A percentile compares a stretch with the other conserved stretches of the same genome.
These are phyloP conservation scores for Penicillium corylophilum DNA, from an alignment of 2,329 filamentous ascomycete genomes.

Conservation along the genomic window DNA sequence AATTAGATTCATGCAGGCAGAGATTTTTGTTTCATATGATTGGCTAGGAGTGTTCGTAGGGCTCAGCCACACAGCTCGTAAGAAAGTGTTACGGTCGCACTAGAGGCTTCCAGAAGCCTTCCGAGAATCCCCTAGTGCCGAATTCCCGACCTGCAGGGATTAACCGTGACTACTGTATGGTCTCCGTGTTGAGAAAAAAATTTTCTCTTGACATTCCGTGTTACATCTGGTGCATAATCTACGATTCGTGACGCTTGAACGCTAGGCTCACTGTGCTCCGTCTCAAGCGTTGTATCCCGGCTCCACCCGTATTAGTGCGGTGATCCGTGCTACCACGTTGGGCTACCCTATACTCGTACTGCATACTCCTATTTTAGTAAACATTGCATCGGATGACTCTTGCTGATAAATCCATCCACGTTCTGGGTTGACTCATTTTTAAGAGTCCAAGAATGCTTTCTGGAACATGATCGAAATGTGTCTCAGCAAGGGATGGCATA, in stretches of 20 bases:
- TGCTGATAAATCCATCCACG: background rate
- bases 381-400: background rate
- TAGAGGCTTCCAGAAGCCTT: slow-evolving; percentile 13
- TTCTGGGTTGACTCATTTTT: background rate
- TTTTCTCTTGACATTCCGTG: background rate
- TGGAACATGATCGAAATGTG: slow-evolving; percentile 6
- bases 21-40: slow-evolving; percentile 21
- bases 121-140: slow-evolving; percentile 17
- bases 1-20: slow-evolving; percentile 26
- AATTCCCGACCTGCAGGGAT: slow-evolving; percentile 13
- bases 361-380: background rate
- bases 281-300: background rate
- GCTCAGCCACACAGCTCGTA: slow-evolving; percentile 21
- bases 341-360: background rate
- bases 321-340: background rate
- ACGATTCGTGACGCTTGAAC: background rate
- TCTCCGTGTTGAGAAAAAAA: background rate
- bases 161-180: too few species aligned
- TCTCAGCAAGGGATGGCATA: slow-evolving; percentile 8
- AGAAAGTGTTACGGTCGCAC: slow-evolving; percentile 1
- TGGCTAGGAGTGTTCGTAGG: slow-evolving; percentile 7
- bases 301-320: background rate
- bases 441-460: background rate
- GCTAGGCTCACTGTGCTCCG: background rate
- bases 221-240: background rate